Conservation (phyloP, 208 protist genomes). For the Leishmania tarentolae region DNA sequence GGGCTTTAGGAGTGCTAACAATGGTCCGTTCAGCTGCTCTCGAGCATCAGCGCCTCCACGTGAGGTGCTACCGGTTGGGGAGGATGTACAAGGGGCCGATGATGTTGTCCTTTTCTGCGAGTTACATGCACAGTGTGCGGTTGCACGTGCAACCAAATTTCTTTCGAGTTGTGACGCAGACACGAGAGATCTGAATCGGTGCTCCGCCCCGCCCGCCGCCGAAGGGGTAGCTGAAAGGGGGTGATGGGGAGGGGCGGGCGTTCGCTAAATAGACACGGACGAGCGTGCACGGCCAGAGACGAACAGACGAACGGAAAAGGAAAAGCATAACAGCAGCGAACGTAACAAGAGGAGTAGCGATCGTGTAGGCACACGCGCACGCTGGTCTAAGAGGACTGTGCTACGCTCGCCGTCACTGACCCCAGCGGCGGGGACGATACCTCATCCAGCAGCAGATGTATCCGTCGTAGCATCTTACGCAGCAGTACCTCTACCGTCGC, state of each 20-base stretch:
- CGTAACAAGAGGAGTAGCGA: not conserved
- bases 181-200: too few relatives aligned
- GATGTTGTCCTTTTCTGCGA: not conserved
- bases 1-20: not conserved
- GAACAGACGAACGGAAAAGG: not conserved
- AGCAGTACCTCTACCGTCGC: conserved; percentile 21
- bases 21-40: not conserved
- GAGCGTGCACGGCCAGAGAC: too few relatives aligned
- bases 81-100: not conserved
- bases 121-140: too few relatives aligned
- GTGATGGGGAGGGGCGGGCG: not conserved
- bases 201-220: too few relatives aligned
- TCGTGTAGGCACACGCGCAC: not conserved
- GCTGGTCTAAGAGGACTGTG: not conserved
- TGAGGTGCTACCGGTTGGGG: not conserved
- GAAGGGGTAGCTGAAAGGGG: too few relatives aligned
- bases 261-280: too few relatives aligned
- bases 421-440: conserved; percentile 1
- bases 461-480: conserved; percentile 21
- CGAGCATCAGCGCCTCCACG: not conserved
- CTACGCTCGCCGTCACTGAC: not conserved
- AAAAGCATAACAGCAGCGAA: not conserved
- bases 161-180: too few relatives aligned
- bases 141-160: too few relatives aligned
- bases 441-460: conserved; percentile 26